phyloP scores from a whole-genome alignment of 2,329 filamentous ascomycete genomes.

The Aspergillus calidoustus region DNA sequence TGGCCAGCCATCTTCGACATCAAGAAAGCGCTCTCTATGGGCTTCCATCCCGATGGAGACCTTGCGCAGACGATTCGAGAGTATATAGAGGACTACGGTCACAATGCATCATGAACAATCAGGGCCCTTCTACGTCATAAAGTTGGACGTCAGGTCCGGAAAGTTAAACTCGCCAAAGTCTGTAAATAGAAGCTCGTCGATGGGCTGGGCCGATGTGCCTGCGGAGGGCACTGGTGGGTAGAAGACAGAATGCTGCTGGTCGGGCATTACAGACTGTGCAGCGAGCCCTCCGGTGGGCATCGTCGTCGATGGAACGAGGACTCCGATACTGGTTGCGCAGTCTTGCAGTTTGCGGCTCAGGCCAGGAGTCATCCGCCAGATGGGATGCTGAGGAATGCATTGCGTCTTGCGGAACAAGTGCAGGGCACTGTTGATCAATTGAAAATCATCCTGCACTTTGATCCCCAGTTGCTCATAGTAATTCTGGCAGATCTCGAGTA shows the following conservation, averaged over 20 bases:
- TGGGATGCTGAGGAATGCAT: slow-evolving; percentile 29
- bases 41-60: slow-evolving; percentile 2
- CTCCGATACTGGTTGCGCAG: slow-evolving; percentile 20
- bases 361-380: slow-evolving; percentile 30
- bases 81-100: slow-evolving; percentile 9
- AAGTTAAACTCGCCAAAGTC: slow-evolving; percentile 13
- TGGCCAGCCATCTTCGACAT: slow-evolving; percentile 6
- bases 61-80: slow-evolving; percentile 2
- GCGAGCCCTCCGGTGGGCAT: background rate
- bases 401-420: slow-evolving; percentile 25
- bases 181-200: slow-evolving; percentile 7
- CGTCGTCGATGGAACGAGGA: background rate
- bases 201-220: background rate
- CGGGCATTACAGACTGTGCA: background rate
- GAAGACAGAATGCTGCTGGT: background rate
- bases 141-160: slow-evolving; percentile 15
- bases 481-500: slow-evolving; percentile 45
- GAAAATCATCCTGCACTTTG: slow-evolving; percentile 29
- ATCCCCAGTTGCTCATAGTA: slow-evolving; percentile 42
- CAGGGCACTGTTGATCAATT: slow-evolving; percentile 20
- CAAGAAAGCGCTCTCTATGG: background rate
- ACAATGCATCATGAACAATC: background rate
- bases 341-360: slow-evolving; percentile 27
- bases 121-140: slow-evolving; percentile 3
- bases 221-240: slow-evolving; percentile 3